Conservation (phyloP, 2,329 filamentous ascomycete genomes). For the Thelonectria blattea region DNA sequence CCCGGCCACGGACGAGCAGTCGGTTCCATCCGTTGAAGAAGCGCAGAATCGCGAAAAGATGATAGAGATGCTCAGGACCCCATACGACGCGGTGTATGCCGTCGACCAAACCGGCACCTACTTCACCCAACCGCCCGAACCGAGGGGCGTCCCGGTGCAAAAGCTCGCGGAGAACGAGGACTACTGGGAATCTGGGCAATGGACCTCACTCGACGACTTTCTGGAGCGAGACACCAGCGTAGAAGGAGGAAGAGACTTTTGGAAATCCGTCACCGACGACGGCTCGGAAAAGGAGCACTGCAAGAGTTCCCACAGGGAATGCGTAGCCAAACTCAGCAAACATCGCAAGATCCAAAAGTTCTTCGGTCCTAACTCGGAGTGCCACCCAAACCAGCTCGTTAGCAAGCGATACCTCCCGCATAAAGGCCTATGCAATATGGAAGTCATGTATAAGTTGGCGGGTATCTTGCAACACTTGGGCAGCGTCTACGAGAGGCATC, state of each 20-base stretch:
- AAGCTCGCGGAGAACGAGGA: neutral
- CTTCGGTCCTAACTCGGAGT: slow-evolving; percentile 37
- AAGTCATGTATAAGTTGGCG: slow-evolving; percentile 45
- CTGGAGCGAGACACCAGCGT: neutral
- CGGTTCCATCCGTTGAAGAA: neutral
- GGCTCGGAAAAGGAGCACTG: slow-evolving; percentile 22
- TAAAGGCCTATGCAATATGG: slow-evolving; percentile 42
- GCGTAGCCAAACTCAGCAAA: slow-evolving; percentile 42
- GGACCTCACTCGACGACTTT: neutral
- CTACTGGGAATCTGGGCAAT: neutral
- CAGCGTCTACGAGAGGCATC: slow-evolving; percentile 24
- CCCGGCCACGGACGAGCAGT: too few relatives aligned
- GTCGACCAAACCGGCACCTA: neutral
- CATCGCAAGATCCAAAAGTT: slow-evolving; percentile 44
- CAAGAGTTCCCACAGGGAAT: slow-evolving; percentile 26
- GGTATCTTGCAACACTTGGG: slow-evolving; percentile 43
- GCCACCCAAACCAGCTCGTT: slow-evolving; percentile 48
- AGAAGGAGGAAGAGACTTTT: too few relatives aligned
- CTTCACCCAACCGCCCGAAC: neutral
- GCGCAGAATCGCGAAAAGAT: neutral
- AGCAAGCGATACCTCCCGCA: slow-evolving; percentile 41
- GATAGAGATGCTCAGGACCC: neutral
- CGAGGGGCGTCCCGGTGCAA: neutral
- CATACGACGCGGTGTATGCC: neutral
- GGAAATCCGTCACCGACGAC: too few relatives aligned